These are phyloP conservation scores for Speleostelium caveatum DNA, from an alignment of 78 protist genomes.

Conservation along the genomic window DNA sequence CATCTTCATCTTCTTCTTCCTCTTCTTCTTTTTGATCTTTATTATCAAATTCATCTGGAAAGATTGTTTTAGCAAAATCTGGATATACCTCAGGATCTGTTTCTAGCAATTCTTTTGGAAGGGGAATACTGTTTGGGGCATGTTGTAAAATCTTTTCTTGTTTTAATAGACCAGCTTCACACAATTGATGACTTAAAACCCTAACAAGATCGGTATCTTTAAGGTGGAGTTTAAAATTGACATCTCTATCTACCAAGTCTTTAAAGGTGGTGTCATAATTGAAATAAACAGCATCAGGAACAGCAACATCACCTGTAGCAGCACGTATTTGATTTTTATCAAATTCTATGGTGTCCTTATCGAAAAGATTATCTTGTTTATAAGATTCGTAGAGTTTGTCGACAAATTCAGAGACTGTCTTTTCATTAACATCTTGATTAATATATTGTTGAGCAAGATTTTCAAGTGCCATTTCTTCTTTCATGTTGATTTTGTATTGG, in stretches of 20 bases:
- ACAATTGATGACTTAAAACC: slow-evolving; percentile 31
- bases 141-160: slow-evolving; percentile 25
- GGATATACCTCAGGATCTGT: slow-evolving; percentile 19
- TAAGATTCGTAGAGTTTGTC: slow-evolving; percentile 24
- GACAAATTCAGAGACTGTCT: slow-evolving; percentile 44
- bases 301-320: slow-evolving; percentile 47
- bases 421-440: slow-evolving; percentile 21
- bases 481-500: background rate
- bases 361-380: slow-evolving; percentile 1
- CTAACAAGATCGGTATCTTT: slow-evolving; percentile 65
- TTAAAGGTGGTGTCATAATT: slow-evolving; percentile 42
- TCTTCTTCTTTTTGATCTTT: background rate
- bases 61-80: slow-evolving; percentile 14
- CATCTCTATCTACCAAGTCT: slow-evolving; percentile 65
- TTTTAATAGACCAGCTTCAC: slow-evolving; percentile 38
- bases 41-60: background rate
- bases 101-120: slow-evolving; percentile 31
- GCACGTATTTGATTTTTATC: slow-evolving; percentile 34
- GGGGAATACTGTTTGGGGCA: slow-evolving; percentile 22
- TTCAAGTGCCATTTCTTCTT: background rate
- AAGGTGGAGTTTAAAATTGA: slow-evolving; percentile 48
- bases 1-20: background rate
- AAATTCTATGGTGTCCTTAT: slow-evolving; percentile 22
- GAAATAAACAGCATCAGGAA: slow-evolving; percentile 31
- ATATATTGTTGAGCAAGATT: slow-evolving; percentile 14